phyloP scores from a whole-genome alignment of 208 protist species.

The Phytomonas francai region DNA sequence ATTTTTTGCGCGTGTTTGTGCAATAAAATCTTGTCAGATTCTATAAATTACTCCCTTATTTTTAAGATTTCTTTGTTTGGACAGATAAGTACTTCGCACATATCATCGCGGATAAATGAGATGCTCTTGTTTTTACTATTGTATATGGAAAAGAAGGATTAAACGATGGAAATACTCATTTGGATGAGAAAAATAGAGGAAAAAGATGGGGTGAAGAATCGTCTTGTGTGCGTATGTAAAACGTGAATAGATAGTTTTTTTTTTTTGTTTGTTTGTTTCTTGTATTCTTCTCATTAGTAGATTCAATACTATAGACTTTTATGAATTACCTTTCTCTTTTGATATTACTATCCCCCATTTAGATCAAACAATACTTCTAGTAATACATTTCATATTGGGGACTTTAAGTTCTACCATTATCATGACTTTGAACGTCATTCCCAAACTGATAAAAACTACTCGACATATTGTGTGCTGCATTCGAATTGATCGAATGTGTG shows the following conservation, averaged over 20 bases:
- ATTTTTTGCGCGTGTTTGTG: background rate
- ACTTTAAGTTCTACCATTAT: background rate
- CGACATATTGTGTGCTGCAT: background rate
- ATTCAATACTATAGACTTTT: constrained; percentile 6
- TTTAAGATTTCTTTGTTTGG: background rate
- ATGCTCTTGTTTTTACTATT: background rate
- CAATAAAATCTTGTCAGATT: background rate
- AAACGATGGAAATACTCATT: background rate
- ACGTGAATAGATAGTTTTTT: background rate
- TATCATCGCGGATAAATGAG: background rate
- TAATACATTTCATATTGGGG: background rate
- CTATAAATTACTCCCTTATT: background rate
- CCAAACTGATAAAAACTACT: background rate
- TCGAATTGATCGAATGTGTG: background rate
- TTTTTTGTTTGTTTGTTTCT: constrained; percentile 6
- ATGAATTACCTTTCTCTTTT: constrained; percentile 8
- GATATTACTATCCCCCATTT: constrained; percentile 11
- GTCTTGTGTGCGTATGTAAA: background rate
- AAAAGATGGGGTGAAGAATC: background rate
- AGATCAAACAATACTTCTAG: background rate
- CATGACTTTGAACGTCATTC: background rate
- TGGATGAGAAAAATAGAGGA: background rate
- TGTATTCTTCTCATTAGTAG: constrained; percentile 8
- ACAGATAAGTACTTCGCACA: background rate
- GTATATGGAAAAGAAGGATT: background rate